Conservation (phyloP, 108 stramenopile species). For the Cyclostephanos invisitatus region DNA sequence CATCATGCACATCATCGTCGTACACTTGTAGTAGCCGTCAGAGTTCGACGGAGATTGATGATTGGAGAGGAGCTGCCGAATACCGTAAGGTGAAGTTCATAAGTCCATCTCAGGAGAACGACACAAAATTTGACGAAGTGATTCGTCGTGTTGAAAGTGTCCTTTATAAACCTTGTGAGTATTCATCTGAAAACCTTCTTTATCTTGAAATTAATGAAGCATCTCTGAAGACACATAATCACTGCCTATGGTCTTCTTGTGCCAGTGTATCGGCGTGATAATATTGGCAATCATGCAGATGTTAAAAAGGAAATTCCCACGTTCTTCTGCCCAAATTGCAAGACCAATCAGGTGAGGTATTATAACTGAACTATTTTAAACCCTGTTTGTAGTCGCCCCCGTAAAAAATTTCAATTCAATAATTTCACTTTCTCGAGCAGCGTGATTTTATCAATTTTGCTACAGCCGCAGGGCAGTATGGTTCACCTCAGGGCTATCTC, state of each 20-base stretch:
- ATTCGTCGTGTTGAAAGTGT: constrained; percentile 28
- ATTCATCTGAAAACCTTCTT: not conserved
- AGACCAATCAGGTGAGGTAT: constrained; percentile 41
- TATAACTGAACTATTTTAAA: not conserved
- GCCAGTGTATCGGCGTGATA: constrained; percentile 15
- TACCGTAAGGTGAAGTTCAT: constrained; percentile 22
- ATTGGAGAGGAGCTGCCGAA: constrained; percentile 6
- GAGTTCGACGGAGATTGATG: constrained; percentile 4
- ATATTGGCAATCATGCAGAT: constrained; percentile 22
- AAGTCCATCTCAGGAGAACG: not conserved
- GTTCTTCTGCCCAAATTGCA: constrained; percentile 80
- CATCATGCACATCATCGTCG: constrained; percentile 23
- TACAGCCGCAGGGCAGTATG: constrained; percentile 65
- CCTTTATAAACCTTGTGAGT: constrained; percentile 25
- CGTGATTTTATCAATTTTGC: constrained; percentile 77
- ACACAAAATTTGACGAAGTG: constrained; percentile 22
- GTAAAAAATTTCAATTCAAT: not conserved
- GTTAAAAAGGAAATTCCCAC: constrained; percentile 57
- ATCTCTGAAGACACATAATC: not conserved
- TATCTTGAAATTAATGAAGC: constrained; percentile 11
- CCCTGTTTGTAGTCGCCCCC: too few species aligned
- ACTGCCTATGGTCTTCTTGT: not conserved
- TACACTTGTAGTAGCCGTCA: constrained; percentile 10
- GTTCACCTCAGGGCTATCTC: constrained; percentile 72
- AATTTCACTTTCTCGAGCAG: constrained; percentile 36